Evolutionary conservation across 192 early-diverging fungal genomes (phyloP), one percentile per base, ranked within the genome.

Genomic region (Coemansia sp.): DNA sequence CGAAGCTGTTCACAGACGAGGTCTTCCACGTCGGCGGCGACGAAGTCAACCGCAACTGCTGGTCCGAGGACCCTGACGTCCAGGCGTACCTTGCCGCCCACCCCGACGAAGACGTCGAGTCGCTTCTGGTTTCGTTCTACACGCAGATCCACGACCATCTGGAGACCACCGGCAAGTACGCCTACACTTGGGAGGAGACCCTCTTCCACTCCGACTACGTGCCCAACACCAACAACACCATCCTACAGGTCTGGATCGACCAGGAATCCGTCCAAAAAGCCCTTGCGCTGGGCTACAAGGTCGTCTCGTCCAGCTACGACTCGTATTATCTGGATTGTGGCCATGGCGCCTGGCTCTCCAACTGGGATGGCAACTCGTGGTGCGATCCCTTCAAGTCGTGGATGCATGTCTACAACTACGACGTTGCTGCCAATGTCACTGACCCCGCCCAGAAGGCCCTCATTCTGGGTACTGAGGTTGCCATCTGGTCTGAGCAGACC

Each of bases 171-270:
- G 72, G 80, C 22, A 89, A 89, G 68, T 80, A 82, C 52, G 74
- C 83, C 19, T 87, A 89, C 70, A 83, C 87, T n/a, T 94, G 92
- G 92, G 90, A 92, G 61, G 91, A 94, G 57, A 82, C 84, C 11
- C 63, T 91, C 17, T 75, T 82, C 31, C 67, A 84, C 44, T 74
- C 80, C 58, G 70, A 83, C 50, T 70, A 82, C 44, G 33, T 67
- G 11, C 69, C 88, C 15, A 62, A 64, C 54, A 54, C 52, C 19
- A 87, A 88, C 61, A 82, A 87, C 41, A 84, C 81, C 2, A 71
- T 89, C 11, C 50, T 88, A 17, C 87, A 92, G 57, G 82, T 87
- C 34, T 90, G 91, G 87, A 84, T 82, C 19, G 84, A 84, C 62
- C 71, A 76, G 33, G 66, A 61, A 1, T 85, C 85, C 17, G 80